Base-by-base conservation (phyloP, 805 yeast genomes). In the Hemisphaericaspora nanyangensis region DNA sequence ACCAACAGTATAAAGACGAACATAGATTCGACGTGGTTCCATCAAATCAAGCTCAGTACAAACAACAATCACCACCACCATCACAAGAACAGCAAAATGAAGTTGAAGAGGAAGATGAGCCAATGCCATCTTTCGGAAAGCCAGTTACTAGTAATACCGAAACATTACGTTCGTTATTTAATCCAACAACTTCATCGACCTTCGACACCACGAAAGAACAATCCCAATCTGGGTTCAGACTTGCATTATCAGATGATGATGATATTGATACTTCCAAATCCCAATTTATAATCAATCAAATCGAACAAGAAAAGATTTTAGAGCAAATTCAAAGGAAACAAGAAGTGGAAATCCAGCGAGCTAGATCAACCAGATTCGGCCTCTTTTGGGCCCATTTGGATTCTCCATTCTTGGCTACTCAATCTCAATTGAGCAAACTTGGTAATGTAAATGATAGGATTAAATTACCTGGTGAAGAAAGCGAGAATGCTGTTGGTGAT, bases 351-450 rank as follows among this genome's bases (percentile, higher is more conserved):
- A 34, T 39, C 7, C 38, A 35, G 29, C 52, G 63, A 34, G 47
- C 48, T 34, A 39, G 41, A 27, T 17, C 39, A 8, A 43, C 43
- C 12, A 54, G 55, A 38, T 52, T 47, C 32, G 80, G 87, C 6
- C 65, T 89, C 26, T 90, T 91, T 59, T 91, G 95, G 74, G 65
- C 82, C 2, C 97, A 91, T 56, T 65, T 71, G 10, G 84, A 84
- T 15, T 90, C 97, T 1, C 96, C 96, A 1, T 91, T 87, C 62
- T 66, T 91, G 46, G 77, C 76, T 36, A 82, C 96, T 0, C 98
- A 90, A 61, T 72, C 96, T 0, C 95, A 85, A 56, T 58, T 88
- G 34, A 76, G 75, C 42, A 82, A 79, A 51, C 49, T 84, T 26
- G 68, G 74, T 6, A 52, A 57, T n/a, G 43, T 43, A 2, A 52